These are phyloP conservation scores for Fistulina hepatica DNA, from an alignment of 1,284 basidiomycete species.

Conservation along the genomic window DNA sequence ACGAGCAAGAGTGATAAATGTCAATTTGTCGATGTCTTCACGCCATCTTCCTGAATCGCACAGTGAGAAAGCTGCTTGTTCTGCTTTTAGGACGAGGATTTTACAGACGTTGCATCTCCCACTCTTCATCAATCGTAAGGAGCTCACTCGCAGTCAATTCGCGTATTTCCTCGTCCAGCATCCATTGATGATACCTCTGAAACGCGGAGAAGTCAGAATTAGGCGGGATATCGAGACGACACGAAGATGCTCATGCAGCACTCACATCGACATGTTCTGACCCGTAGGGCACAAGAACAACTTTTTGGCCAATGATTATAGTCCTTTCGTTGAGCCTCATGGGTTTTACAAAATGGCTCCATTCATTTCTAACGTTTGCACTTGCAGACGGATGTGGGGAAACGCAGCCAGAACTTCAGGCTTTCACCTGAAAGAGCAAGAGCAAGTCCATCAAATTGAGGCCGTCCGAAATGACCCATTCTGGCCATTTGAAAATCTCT, in stretches of 20 bases:
- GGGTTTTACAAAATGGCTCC: too few relatives aligned
- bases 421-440: too few relatives aligned
- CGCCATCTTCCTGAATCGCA: constrained; percentile 71
- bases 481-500: too few relatives aligned
- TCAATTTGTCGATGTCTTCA: constrained; percentile 83
- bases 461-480: too few relatives aligned
- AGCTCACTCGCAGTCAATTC: constrained; percentile 82
- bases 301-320: constrained; percentile 24
- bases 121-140: constrained; percentile 75
- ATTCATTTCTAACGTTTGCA: too few relatives aligned
- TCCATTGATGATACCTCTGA: constrained; percentile 87
- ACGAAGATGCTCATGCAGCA: constrained; percentile 2
- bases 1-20: constrained; percentile 76
- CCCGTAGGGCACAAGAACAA: constrained; percentile 27
- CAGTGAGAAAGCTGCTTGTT: background rate
- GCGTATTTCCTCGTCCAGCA: constrained; percentile 68
- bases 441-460: too few relatives aligned
- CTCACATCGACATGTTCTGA: constrained; percentile 27
- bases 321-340: constrained; percentile 24
- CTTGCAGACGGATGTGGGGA: too few relatives aligned
- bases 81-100: background rate
- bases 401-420: too few relatives aligned
- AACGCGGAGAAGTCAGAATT: constrained; percentile 1
- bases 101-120: constrained; percentile 83
- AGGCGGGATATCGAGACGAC: background rate